phyloP scores from a whole-genome alignment of 2,329 filamentous ascomycete species.

The Mycosphaerella sp. region DNA sequence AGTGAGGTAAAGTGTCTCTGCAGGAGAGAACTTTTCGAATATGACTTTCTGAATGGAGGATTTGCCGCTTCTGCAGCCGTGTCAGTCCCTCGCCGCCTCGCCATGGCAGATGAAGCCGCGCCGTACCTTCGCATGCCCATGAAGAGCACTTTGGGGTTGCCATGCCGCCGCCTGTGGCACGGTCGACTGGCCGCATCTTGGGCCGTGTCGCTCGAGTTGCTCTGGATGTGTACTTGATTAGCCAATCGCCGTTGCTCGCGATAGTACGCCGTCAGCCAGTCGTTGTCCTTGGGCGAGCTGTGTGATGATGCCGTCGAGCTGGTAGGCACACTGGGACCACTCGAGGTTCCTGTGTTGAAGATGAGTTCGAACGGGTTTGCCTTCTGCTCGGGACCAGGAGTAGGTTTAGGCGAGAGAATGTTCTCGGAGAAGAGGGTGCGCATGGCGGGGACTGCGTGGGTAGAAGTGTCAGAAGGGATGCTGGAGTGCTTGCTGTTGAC shows the following conservation, averaged over 20 bases:
- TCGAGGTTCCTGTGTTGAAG: slow-evolving; percentile 23
- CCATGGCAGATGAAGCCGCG: background rate
- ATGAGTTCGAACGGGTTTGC: slow-evolving; percentile 30
- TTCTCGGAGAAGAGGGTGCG: slow-evolving; percentile 32
- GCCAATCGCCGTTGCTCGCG: slow-evolving; percentile 25
- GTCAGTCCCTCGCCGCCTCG: background rate
- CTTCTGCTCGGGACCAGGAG: slow-evolving; percentile 19
- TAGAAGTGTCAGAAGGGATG: slow-evolving; percentile 11
- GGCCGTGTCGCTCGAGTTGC: background rate
- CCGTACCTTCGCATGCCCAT: slow-evolving; percentile 89
- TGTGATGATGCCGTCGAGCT: slow-evolving; percentile 24
- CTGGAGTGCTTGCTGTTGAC: background rate
- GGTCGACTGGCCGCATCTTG: slow-evolving; percentile 12
- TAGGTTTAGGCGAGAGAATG: slow-evolving; percentile 28
- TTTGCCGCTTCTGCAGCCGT: slow-evolving; percentile 73
- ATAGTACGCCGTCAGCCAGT: slow-evolving; percentile 28
- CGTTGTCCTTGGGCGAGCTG: slow-evolving; percentile 26
- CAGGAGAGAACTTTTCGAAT: slow-evolving; percentile 96
- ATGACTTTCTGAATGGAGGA: slow-evolving; percentile 98
- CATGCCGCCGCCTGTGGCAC: slow-evolving; percentile 25
- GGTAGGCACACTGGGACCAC: slow-evolving; percentile 19
- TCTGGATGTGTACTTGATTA: slow-evolving; percentile 14
- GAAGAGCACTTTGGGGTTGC: slow-evolving; percentile 66
- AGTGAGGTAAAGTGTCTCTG: slow-evolving; percentile 91
- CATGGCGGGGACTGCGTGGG: slow-evolving; percentile 21